These are phyloP conservation scores for Dryas octopetala DNA, from an alignment of 306 rosid genomes.

Conservation along the genomic window DNA sequence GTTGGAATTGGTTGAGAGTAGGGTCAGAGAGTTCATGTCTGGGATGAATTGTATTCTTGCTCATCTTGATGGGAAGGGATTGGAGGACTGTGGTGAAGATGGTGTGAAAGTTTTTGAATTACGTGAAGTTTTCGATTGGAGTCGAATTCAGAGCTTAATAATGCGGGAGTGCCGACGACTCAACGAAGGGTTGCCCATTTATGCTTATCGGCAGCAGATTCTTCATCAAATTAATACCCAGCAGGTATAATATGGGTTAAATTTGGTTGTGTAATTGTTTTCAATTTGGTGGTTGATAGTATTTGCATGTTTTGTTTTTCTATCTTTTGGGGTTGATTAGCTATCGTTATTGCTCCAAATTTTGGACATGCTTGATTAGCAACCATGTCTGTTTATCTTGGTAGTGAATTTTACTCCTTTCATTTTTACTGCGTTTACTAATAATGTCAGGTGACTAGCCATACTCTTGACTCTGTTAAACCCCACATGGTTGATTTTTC, in stretches of 20 bases:
- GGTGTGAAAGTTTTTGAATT: conserved; percentile 41
- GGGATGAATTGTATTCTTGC: conserved; percentile 61
- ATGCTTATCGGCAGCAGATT: conserved; percentile 70
- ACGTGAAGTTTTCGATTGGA: conserved; percentile 46
- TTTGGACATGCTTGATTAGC: background rate
- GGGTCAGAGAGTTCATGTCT: conserved; percentile 59
- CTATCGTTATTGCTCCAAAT: too few relatives aligned
- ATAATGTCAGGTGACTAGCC: background rate
- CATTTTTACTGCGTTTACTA: background rate
- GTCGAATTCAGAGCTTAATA: conserved; percentile 44
- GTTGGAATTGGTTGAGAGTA: conserved; percentile 37
- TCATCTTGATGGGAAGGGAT: conserved; percentile 38
- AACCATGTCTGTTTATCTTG: background rate
- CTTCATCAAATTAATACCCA: conserved; percentile 52
- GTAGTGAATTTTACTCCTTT: background rate
- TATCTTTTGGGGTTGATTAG: too few relatives aligned
- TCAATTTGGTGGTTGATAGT: background rate
- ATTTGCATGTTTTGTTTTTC: background rate
- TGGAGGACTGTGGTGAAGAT: conserved; percentile 23
- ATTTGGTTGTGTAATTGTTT: background rate
- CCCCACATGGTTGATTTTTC: background rate
- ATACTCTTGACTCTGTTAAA: background rate
- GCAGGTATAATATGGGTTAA: conserved; percentile 46
- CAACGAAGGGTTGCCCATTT: conserved; percentile 77
- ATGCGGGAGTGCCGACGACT: conserved; percentile 71